phyloP scores from a whole-genome alignment of 2,329 filamentous ascomycete genomes.

The Colletotrichum sp. region DNA sequence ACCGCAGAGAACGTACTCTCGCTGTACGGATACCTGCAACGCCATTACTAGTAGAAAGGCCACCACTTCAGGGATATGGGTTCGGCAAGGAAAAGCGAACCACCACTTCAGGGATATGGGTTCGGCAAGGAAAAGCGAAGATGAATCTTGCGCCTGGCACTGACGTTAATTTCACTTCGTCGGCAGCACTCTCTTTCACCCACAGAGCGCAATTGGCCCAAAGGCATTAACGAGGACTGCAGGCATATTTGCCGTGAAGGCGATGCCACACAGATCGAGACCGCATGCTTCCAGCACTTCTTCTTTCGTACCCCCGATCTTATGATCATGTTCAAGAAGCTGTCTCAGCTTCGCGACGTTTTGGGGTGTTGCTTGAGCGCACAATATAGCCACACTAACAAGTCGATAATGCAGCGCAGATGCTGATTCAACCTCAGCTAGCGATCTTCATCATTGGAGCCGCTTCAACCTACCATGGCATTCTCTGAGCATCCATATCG shows the following conservation, averaged over 20 bases:
- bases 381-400: slow-evolving; percentile 38
- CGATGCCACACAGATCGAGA: slow-evolving; percentile 45
- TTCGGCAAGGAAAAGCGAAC: neutral
- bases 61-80: slow-evolving; percentile 2
- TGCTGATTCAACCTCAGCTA: slow-evolving; percentile 30
- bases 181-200: slow-evolving; percentile 11
- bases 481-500: slow-evolving; percentile 42
- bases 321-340: neutral
- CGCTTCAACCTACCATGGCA: slow-evolving; percentile 43
- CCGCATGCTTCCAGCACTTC: slow-evolving; percentile 38
- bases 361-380: slow-evolving; percentile 10
- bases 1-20: neutral
- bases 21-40: neutral
- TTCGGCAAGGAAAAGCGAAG: neutral
- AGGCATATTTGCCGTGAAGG: slow-evolving; percentile 46
- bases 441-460: neutral
- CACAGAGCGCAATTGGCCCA: slow-evolving; percentile 52
- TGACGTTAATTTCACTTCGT: neutral
- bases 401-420: slow-evolving; percentile 48
- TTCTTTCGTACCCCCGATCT: neutral
- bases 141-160: slow-evolving; percentile 35
- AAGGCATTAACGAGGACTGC: slow-evolving; percentile 53
- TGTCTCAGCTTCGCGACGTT: slow-evolving; percentile 9
- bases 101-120: slow-evolving; percentile 2
- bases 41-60: neutral